Evolutionary conservation across 352 stramenopile genomes (phyloP), one percentile per base, ranked within the genome.

Genomic region (Phytophthora fragariaefolia): DNA sequence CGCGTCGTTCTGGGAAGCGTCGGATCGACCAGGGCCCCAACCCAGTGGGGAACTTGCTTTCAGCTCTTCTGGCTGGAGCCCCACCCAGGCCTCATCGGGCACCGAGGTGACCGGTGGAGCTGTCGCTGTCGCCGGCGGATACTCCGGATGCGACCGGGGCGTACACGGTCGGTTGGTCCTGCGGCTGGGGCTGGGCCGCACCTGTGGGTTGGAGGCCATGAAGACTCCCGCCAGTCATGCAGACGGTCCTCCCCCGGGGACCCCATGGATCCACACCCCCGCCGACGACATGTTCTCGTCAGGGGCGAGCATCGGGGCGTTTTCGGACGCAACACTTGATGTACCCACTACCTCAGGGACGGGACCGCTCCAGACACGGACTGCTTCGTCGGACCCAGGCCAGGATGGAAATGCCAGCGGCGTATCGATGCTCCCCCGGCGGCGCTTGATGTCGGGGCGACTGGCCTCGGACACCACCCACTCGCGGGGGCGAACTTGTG

Each of bases 221-320:
- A 28, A 56, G 2, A 43, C 28, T 3, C 18, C 26, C 7, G 48
- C 27, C 0, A 20, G 27, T 3, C 17, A 6, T n/a, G 6, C 17
- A 15, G 6, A 2, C 2, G 48, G 27, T 36, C 23, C 45, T 20
- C 5, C 18, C 45, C 45, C 2, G 20, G 20, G 4, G 45, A 52
- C 6, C 48, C 17, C n/a, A 17, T n/a, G 0, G 48, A 55, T 0
- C 45, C 23, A 18, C 48, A n/a, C 48, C 9, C 24, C 52, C 1
- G 24, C 38, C 4, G 36, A 50, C 5, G 51, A 58, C 51, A 60
- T 60, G 8, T 42, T 50, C 23, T 60, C 38, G 24, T 60, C 52
- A 2, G 36, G 52, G 4, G 52, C 50, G 23, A 60, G 3, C 52
- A 60, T 60, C 1, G 34, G 52, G 3, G 52, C 34, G n/a, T 58